Percentiles rank a stretch among this genome's conserved stretches.
These are phyloP conservation scores for Fusarium metavorans DNA, from an alignment of 2,329 filamentous ascomycete genomes.

Conservation along the genomic window DNA sequence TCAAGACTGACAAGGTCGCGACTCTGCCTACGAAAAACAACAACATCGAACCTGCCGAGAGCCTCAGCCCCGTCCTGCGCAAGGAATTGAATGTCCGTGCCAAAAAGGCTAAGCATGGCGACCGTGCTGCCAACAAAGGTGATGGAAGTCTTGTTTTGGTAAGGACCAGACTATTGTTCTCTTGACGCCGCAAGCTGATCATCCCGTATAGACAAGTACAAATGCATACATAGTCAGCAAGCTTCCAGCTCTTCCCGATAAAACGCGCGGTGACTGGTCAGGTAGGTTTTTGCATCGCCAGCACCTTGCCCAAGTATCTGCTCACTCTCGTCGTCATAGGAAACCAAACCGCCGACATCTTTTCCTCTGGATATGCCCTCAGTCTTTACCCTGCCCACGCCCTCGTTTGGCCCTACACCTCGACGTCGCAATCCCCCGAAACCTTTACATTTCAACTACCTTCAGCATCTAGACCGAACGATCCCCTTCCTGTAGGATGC, in stretches of 20 bases:
- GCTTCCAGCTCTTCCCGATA: conserved; percentile 83
- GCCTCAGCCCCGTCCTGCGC: conserved; percentile 52
- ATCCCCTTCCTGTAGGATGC: conserved; percentile 84
- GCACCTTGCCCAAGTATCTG: conserved; percentile 1
- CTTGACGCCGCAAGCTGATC: conserved; percentile 32
- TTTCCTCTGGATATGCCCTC: conserved; percentile 79
- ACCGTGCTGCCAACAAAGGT: conserved; percentile 71
- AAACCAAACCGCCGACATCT: conserved; percentile 74
- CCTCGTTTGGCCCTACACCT: conserved; percentile 89
- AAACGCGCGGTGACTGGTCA: conserved; percentile 74
- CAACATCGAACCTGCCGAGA: conserved; percentile 61
- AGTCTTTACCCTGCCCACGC: conserved; percentile 85
- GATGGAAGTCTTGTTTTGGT: conserved; percentile 77
- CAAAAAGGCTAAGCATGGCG: conserved; percentile 72
- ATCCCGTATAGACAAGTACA: conserved; percentile 76
- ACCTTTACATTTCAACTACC: conserved; percentile 85
- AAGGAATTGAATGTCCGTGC: conserved; percentile 70
- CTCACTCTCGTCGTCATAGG: conserved; percentile 55
- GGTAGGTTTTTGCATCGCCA: conserved; percentile 63
- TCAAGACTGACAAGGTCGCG: conserved; percentile 65
- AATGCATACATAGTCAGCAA: conserved; percentile 88
- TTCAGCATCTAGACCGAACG: conserved; percentile 74
- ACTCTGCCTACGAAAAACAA: conserved; percentile 59
- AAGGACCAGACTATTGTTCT: conserved; percentile 42
- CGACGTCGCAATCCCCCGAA: conserved; percentile 75